Evolutionary conservation across 1,139 yeast genomes (phyloP), one percentile per base, ranked within the genome.

Genomic region (Taphrina sp.): DNA sequence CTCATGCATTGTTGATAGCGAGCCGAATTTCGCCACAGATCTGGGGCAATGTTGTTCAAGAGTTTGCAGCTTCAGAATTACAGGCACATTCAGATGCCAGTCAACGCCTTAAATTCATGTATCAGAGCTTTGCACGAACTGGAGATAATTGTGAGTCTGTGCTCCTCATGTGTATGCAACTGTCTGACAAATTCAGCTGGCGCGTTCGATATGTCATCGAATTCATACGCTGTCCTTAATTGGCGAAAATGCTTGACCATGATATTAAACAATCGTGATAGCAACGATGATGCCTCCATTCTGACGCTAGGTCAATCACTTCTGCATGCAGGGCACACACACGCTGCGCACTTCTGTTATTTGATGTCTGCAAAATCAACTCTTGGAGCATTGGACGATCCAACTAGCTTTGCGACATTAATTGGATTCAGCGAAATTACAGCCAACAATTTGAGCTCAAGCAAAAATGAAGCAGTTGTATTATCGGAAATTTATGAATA

Each of bases 401-500:
- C 60, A 10, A 35, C 42, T 7, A 52, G 60, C 17, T 37, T 35
- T 7, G 60, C 68, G 26, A 59, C 63, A 8, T 56, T 69, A 23
- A 56, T 69, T 36, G 72, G 72, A 14, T 61, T 63, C 10, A 65
- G 58, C 26, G 47, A 43, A 4, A 17, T 33, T 7, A 23, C 17
- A 44, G 55, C 3, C 35, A 39, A 19, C 46, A 54, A 1, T 65
- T 26, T 7, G 31, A 66, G 2, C 28, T 61, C 53, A 66, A 69
- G 72, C 14, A 72, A 74, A 47, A 61, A 73, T 41, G 78, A 75
- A 39, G 65, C 76, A 2, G 67, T 78, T 39, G 66, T 82, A 47
- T 76, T 83, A 64, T 77, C 83, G 17, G 95, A 90, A 67, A 72
- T 87, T 8, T 87, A 85, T 66, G 96, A 87, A 65, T 83, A 75